Base-by-base conservation (phyloP, 2,329 filamentous ascomycete genomes). In the Colletotrichum sp. region DNA sequence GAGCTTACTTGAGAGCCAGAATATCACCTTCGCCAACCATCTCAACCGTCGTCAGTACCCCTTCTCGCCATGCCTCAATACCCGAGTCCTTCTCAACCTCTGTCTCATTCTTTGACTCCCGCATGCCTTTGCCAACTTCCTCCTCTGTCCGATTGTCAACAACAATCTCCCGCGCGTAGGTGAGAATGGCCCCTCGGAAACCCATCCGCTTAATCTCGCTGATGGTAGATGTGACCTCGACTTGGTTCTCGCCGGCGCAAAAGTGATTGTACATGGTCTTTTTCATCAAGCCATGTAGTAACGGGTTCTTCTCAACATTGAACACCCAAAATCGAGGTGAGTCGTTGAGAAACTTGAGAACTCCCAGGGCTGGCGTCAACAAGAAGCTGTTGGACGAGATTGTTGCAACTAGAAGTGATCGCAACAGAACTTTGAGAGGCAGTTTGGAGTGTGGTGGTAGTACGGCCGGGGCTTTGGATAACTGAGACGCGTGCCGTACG, bases 191-290 rank as follows among this genome's bases (percentile, higher is more conserved):
- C 16, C 96, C 96, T 30, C 90, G 91, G 82, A 95, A 98, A 3
- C 96, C 96, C 63, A 96, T 92, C 39, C 88, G 84, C 83, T 95
- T 95, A 8, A 98, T 88, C 4, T 89, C 87, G 2, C 88, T 82
- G 32, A 95, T 91, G 1, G 94, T 95, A 34, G 83, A 85, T 44
- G 88, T 87, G 2, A 98, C 94, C 84, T 98, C 95, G 2, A 83
- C 80, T 1, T 90, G 88, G 63, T 91, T 94, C 84, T 96, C 94
- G 32, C 96, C 96, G 0, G 95, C 95, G 84, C 96, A 98, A 85
- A 98, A 98, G 81, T 98, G 96, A 32, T 92, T 92, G 83, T 98
- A 98, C 80, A 98, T 96, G 0, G 95, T 97, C 82, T 93, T 91
- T 83, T 95, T 95, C 69, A 98, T 88, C 60, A 96, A 82, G 75